These are phyloP conservation scores for Fusarium goolgardi DNA, from an alignment of 2,329 filamentous ascomycete species.

Conservation along the genomic window DNA sequence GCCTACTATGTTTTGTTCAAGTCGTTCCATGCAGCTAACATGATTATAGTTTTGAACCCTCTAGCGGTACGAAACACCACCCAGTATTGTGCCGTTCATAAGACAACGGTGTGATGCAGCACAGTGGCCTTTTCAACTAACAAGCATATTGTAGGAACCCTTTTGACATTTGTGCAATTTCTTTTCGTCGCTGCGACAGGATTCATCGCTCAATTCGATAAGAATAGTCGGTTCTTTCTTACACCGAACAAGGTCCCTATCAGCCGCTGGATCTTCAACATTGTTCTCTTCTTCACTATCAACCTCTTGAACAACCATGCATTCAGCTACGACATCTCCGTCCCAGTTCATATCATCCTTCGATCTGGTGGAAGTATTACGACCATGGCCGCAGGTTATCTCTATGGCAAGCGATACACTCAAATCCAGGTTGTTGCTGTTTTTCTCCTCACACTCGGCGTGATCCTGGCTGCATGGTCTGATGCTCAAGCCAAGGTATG, in stretches of 20 bases:
- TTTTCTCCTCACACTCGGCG: conserved; percentile 83
- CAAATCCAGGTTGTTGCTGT: conserved; percentile 84
- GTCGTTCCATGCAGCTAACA: conserved; percentile 27
- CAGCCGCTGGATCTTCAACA: conserved; percentile 87
- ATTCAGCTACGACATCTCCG: conserved; percentile 95
- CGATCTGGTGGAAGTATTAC: conserved; percentile 95
- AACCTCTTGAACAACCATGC: conserved; percentile 98
- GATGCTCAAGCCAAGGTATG: conserved; percentile 85
- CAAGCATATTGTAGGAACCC: conserved; percentile 68
- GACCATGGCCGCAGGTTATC: conserved; percentile 89
- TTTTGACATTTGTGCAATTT: conserved; percentile 91
- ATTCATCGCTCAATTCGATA: conserved; percentile 79
- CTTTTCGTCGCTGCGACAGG: conserved; percentile 83
- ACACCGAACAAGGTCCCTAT: conserved; percentile 84
- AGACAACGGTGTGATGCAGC: not conserved
- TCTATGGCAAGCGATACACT: conserved; percentile 88
- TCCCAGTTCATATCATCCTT: conserved; percentile 96
- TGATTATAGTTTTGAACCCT: conserved; percentile 76
- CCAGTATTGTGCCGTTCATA: not conserved
- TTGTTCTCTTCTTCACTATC: conserved; percentile 89
- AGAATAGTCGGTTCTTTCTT: conserved; percentile 76
- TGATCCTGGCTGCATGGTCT: conserved; percentile 88
- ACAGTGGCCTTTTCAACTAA: conserved; percentile 29
- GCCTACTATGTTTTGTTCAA: not conserved
- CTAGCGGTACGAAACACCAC: conserved; percentile 71